Evolutionary conservation across 2,329 filamentous ascomycete genomes (phyloP).

Genomic region (Penicillium sp.): DNA sequence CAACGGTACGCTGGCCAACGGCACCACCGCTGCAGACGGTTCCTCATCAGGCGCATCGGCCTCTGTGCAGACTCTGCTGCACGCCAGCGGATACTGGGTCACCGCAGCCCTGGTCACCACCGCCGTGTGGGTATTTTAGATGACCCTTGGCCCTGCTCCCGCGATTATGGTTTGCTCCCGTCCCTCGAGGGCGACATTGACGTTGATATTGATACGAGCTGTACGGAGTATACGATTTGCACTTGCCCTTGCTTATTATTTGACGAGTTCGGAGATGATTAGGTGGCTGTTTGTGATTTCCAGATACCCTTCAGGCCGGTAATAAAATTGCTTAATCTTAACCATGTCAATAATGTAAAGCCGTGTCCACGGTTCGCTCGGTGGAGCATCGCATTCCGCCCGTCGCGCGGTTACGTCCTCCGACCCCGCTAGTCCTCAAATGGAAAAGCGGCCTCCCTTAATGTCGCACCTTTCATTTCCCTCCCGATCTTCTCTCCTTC

Average conservation of each 20-base stretch:
- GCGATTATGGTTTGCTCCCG: background rate
- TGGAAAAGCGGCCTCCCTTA: background rate
- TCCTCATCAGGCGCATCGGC: slow-evolving; percentile 20
- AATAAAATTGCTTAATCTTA: background rate
- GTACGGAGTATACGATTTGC: background rate
- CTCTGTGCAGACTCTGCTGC: slow-evolving; percentile 22
- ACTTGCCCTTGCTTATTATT: background rate
- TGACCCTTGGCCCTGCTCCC: background rate
- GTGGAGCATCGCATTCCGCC: background rate
- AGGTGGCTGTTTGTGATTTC: background rate
- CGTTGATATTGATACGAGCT: background rate
- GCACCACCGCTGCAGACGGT: slow-evolving; percentile 41
- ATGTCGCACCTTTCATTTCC: background rate
- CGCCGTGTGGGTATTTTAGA: slow-evolving; percentile 32
- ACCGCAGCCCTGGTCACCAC: slow-evolving; percentile 39
- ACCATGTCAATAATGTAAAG: no score
- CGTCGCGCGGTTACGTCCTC: background rate
- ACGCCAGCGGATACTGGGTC: slow-evolving; percentile 44
- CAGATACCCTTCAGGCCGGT: background rate
- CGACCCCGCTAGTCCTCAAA: background rate
- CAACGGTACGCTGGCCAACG: slow-evolving; percentile 49
- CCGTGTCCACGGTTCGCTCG: no score
- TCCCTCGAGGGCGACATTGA: background rate
- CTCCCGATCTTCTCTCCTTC: background rate
- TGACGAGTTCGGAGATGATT: background rate